Percentiles rank a stretch among this genome's conserved stretches.
Conservation (phyloP, 441 rosid species). For the Arabidopsis lyrata region DNA sequence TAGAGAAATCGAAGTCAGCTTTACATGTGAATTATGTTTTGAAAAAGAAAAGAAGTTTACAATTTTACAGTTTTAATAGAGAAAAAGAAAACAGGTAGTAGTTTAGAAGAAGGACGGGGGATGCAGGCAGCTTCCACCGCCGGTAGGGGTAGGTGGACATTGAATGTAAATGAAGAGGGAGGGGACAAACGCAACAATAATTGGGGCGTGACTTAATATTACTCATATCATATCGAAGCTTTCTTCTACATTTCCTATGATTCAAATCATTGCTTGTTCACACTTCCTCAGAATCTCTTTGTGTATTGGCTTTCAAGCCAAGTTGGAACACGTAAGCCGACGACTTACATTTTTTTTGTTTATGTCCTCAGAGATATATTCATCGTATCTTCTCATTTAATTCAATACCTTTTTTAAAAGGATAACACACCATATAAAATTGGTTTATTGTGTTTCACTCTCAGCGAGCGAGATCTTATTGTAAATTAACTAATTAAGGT, state of each 20-base stretch:
- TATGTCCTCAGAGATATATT: not conserved
- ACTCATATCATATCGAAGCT: conserved; percentile 21
- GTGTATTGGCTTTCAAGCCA: conserved; percentile 42
- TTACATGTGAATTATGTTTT: too few species aligned
- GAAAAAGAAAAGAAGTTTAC: too few species aligned
- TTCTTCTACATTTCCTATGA: conserved; percentile 5
- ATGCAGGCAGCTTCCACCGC: conserved; percentile 38
- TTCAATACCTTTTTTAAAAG: not conserved
- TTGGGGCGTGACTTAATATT: conserved; percentile 36
- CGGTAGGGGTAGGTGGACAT: conserved; percentile 33
- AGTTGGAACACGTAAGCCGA: conserved; percentile 34
- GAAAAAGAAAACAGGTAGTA: conserved; percentile 29
- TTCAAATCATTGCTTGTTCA: conserved; percentile 44
- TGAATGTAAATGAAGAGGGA: conserved; percentile 37
- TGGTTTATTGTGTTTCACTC: not conserved
- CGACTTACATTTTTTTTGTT: conserved; percentile 8
- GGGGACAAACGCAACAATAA: conserved; percentile 38
- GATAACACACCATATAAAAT: not conserved
- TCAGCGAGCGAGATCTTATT: not conserved
- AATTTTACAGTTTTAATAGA: not conserved
- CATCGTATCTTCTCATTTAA: not conserved
- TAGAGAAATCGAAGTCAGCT: too few species aligned
- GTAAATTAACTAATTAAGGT: not conserved
- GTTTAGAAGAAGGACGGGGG: conserved; percentile 30
- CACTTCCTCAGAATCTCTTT: conserved; percentile 18